Conservation (phyloP, 108 stramenopile species). For the Pseudonitzschia pungens region DNA sequence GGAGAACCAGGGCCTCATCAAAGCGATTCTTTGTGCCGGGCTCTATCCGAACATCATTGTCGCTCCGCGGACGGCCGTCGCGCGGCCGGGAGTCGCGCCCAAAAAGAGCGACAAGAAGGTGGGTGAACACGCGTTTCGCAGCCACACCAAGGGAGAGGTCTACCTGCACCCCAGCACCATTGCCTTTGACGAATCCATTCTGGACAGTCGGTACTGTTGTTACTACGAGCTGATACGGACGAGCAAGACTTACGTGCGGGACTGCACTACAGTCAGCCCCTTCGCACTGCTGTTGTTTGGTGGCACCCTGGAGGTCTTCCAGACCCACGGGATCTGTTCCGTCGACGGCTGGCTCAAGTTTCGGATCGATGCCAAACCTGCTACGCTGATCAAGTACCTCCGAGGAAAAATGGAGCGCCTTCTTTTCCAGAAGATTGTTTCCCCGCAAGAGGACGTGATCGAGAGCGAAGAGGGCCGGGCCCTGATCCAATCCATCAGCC, state of each 20-base stretch:
- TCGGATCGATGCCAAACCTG: constrained; percentile 55
- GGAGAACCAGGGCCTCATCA: constrained; percentile 62
- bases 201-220: constrained; percentile 66
- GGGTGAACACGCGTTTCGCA: constrained; percentile 55
- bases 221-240: constrained; percentile 84
- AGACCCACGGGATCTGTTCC: constrained; percentile 53
- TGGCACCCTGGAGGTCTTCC: constrained; percentile 59
- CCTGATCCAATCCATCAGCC: constrained; percentile 51
- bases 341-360: constrained; percentile 78
- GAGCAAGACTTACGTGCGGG: constrained; percentile 68
- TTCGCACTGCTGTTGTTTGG: constrained; percentile 75
- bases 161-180: constrained; percentile 74
- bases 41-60: constrained; percentile 89
- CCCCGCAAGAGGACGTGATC: constrained; percentile 53
- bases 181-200: constrained; percentile 48
- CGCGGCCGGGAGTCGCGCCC: background rate
- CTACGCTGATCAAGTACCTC: constrained; percentile 71
- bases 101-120: constrained; percentile 45
- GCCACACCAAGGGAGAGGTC: constrained; percentile 59
- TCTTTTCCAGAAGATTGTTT: constrained; percentile 63
- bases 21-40: constrained; percentile 83
- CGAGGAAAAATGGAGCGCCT: constrained; percentile 57
- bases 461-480: constrained; percentile 49
- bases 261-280: constrained; percentile 57
- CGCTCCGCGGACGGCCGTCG: constrained; percentile 48